A percentile compares a stretch with the other conserved stretches of the same genome.
These are phyloP conservation scores for Talaromyces adpressus DNA, from an alignment of 495 filamentous ascomycete species.

Conservation along the genomic window DNA sequence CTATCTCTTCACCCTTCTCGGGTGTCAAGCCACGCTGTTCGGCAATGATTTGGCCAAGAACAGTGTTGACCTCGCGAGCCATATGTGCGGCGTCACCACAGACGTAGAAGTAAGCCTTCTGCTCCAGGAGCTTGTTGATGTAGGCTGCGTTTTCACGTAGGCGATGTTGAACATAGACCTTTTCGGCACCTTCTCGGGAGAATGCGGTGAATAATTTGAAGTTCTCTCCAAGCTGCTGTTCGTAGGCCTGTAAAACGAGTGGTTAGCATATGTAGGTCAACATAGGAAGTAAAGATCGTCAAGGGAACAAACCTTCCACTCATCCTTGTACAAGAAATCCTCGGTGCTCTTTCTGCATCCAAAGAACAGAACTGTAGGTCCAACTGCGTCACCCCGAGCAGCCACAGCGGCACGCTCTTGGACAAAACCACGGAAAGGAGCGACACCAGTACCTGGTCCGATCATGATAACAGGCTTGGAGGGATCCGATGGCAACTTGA, in stretches of 20 bases:
- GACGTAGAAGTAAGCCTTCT: constrained; percentile 94
- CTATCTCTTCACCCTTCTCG: constrained; percentile 85
- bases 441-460: constrained; percentile 94
- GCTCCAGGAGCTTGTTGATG: constrained; percentile 81
- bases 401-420: constrained; percentile 85
- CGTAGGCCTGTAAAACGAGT: constrained; percentile 57
- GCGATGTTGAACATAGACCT: constrained; percentile 96
- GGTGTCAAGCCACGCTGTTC: constrained; percentile 73
- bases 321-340: constrained; percentile 87
- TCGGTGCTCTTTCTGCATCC: constrained; percentile 79
- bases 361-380: constrained; percentile 88
- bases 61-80: constrained; percentile 90
- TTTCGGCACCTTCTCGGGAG: constrained; percentile 70
- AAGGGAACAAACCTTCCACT: constrained; percentile 74
- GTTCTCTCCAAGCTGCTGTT: constrained; percentile 72
- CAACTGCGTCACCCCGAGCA: constrained; percentile 74
- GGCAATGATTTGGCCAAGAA: constrained; percentile 77
- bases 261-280: constrained; percentile 7
- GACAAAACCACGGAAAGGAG: constrained; percentile 91
- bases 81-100: constrained; percentile 98
- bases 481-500: constrained; percentile 95
- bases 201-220: constrained; percentile 89
- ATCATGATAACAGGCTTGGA: constrained; percentile 92
- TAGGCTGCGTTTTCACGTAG: constrained; percentile 75
- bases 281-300: background rate